phyloP scores from a whole-genome alignment of 2,329 filamentous ascomycete species.

The Knufia fluminis region DNA sequence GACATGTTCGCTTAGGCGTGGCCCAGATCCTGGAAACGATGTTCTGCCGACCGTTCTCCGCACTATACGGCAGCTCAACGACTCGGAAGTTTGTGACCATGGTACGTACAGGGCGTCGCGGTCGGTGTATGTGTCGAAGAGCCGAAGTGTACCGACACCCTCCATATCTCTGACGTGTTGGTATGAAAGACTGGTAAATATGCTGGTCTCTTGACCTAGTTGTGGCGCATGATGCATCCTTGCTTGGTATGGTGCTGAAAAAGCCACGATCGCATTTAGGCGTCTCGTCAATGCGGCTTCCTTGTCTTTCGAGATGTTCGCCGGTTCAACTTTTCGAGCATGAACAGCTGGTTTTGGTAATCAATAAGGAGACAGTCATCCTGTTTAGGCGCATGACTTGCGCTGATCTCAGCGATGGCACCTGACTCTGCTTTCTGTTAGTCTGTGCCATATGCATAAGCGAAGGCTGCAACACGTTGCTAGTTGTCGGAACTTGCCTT shows the following conservation, averaged over 20 bases:
- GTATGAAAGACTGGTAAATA: no score
- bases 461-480: background rate
- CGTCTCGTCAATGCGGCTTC: conserved; percentile 1
- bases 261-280: background rate
- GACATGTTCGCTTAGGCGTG: conserved; percentile 4
- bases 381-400: background rate
- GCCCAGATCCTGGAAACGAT: conserved; percentile 1
- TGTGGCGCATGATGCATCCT: background rate
- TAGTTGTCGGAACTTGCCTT: background rate
- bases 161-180: no score
- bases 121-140: no score
- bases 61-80: background rate
- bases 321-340: conserved; percentile 8
- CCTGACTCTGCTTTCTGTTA: background rate
- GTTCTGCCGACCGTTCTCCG: background rate
- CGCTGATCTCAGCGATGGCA: background rate
- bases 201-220: background rate
- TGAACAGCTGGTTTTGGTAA: conserved; percentile 8
- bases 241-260: background rate
- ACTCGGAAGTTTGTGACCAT: no score
- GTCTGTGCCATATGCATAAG: background rate
- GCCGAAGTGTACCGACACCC: no score
- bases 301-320: conserved; percentile 4
- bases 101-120: no score
- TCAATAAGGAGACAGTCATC: conserved; percentile 5